These are phyloP conservation scores for Podila epicladia DNA, from an alignment of 192 early-diverging fungal genomes.

Conservation along the genomic window DNA sequence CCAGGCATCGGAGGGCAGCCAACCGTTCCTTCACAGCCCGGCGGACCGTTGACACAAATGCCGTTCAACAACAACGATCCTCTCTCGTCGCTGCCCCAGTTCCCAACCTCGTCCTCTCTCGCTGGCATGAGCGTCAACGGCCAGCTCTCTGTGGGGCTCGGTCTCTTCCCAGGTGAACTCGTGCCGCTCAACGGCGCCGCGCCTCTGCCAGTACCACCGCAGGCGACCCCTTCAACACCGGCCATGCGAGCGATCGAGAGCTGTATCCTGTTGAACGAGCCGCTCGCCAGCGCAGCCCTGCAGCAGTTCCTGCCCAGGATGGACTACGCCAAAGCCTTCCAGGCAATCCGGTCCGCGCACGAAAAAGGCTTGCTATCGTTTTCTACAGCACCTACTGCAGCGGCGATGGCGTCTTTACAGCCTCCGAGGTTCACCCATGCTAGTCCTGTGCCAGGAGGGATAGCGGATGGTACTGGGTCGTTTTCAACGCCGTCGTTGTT, in stretches of 20 bases:
- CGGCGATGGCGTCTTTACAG: not conserved
- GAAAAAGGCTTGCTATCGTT: constrained; percentile 29
- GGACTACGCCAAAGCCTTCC: constrained; percentile 29
- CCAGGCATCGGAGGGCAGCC: not conserved
- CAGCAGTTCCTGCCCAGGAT: constrained; percentile 42
- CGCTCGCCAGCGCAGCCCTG: constrained; percentile 17
- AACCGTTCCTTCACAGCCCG: constrained; percentile 9
- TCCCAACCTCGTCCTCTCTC: not conserved
- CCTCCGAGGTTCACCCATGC: not conserved
- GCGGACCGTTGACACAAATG: not conserved
- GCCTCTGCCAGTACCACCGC: not conserved
- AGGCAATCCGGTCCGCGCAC: constrained; percentile 25
- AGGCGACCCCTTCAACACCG: not conserved
- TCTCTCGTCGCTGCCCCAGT: not conserved
- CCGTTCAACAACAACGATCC: not conserved
- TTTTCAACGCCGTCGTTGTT: not conserved
- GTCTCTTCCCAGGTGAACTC: not conserved
- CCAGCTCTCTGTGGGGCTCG: not conserved
- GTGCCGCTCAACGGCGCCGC: not conserved
- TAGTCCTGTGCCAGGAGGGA: not conserved
- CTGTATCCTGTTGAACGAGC: constrained; percentile 32
- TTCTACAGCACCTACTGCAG: not conserved
- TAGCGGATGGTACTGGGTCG: not conserved
- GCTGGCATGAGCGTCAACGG: not conserved
- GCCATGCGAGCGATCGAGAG: not conserved